These are phyloP conservation scores for Pythium phragmiticola DNA, from an alignment of 352 stramenopile species.

Conservation along the genomic window DNA sequence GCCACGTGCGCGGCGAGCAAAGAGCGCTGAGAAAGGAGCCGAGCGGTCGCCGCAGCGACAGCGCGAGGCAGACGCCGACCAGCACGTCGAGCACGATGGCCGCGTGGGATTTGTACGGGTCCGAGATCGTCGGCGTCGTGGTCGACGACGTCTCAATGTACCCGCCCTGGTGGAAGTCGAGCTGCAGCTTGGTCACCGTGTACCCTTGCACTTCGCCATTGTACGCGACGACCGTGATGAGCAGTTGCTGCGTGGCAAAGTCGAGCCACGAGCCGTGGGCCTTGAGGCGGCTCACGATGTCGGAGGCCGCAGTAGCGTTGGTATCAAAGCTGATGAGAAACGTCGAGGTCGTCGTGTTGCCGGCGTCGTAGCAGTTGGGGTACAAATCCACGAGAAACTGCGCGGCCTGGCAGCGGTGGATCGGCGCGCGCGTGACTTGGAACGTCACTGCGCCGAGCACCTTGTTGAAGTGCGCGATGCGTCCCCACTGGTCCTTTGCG, in stretches of 20 bases:
- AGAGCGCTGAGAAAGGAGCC: not conserved
- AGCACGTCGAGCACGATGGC: slow-evolving; percentile 29
- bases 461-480: slow-evolving; percentile 35
- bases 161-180: slow-evolving; percentile 32
- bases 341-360: slow-evolving; percentile 7
- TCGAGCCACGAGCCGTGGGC: slow-evolving; percentile 29
- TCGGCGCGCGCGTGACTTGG: slow-evolving; percentile 12
- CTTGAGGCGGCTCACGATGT: slow-evolving; percentile 23
- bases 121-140: slow-evolving; percentile 25
- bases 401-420: slow-evolving; percentile 17
- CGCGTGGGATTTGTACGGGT: slow-evolving; percentile 27
- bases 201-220: slow-evolving; percentile 37
- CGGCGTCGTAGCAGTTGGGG: slow-evolving; percentile 32
- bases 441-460: slow-evolving; percentile 34
- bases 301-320: slow-evolving; percentile 18
- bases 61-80: slow-evolving; percentile 26
- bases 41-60: slow-evolving; percentile 5
- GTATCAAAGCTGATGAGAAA: slow-evolving; percentile 34
- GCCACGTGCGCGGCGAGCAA: not conserved
- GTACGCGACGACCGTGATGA: slow-evolving; percentile 38
- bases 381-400: slow-evolving; percentile 31
- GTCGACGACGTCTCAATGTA: slow-evolving; percentile 24
- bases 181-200: slow-evolving; percentile 29
- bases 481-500: slow-evolving; percentile 28
- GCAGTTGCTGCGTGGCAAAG: slow-evolving; percentile 30